These are phyloP conservation scores for Ammopiptanthus mongolicus DNA, from an alignment of 306 rosid genomes.

Conservation along the genomic window DNA sequence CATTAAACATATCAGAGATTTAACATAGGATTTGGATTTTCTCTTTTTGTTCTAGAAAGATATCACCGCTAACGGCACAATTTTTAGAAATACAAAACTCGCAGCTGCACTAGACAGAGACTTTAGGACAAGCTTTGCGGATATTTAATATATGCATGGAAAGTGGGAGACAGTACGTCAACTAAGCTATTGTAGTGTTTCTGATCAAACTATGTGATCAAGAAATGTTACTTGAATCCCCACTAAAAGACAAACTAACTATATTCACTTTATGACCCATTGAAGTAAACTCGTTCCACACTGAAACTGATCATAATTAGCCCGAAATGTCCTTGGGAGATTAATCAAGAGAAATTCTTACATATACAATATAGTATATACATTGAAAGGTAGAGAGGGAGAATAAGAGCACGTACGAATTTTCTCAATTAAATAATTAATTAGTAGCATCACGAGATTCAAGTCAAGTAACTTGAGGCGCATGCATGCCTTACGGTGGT, in stretches of 20 bases:
- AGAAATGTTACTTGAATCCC: neutral
- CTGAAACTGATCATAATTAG: neutral
- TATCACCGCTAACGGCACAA: neutral
- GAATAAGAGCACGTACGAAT: neutral
- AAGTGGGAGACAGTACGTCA: neutral
- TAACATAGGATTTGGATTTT: no score
- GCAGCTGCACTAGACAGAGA: neutral
- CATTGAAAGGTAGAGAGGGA: no score
- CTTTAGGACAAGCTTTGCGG: neutral
- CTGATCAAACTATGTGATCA: neutral
- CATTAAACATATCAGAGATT: neutral
- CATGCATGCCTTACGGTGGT: neutral
- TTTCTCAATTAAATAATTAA: neutral
- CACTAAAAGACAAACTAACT: no score
- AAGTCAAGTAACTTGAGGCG: neutral
- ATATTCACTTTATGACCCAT: neutral
- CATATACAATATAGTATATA: no score
- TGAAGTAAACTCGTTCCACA: neutral
- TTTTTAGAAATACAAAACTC: neutral
- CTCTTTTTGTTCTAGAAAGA: no score
- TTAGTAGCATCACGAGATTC: neutral
- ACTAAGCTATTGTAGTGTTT: neutral
- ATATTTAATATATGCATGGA: neutral
- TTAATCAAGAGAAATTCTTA: neutral
- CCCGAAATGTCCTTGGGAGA: neutral